phyloP scores from a whole-genome alignment of 164 flowering plant species.

The Stephania japonica region DNA sequence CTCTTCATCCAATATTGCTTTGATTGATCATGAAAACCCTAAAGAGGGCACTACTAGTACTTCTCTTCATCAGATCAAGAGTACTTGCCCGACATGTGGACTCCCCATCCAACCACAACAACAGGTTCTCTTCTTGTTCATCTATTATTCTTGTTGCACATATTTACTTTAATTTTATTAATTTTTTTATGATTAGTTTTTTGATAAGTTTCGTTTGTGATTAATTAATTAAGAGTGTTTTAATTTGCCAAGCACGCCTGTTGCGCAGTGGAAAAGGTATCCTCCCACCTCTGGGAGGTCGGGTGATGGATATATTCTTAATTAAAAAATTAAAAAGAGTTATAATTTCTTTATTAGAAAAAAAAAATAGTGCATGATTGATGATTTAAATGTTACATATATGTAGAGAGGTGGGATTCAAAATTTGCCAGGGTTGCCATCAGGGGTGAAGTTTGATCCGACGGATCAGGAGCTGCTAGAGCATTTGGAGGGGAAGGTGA shows the following conservation, averaged over 20 bases:
- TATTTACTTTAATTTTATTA: not conserved
- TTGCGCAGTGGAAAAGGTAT: too few relatives aligned
- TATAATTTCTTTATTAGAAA: too few relatives aligned
- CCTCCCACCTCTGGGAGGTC: too few relatives aligned
- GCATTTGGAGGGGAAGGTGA: slow-evolving; percentile 69
- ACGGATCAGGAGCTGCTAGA: slow-evolving; percentile 67
- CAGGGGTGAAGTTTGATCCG: slow-evolving; percentile 90
- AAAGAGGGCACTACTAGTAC: not conserved
- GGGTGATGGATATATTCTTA: too few relatives aligned
- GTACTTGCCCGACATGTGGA: slow-evolving; percentile 57
- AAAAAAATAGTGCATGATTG: too few relatives aligned
- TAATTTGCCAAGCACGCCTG: too few relatives aligned
- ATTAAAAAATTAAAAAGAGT: too few relatives aligned
- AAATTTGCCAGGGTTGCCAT: slow-evolving; percentile 76
- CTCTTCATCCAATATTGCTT: not conserved
- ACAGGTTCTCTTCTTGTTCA: slow-evolving; percentile 22
- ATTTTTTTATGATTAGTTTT: not conserved
- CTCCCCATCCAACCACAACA: slow-evolving; percentile 38
- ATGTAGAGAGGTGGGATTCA: slow-evolving; percentile 31
- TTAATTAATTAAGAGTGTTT: too few relatives aligned
- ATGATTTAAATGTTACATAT: not conserved
- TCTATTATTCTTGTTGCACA: not conserved
- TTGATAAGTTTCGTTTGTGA: slow-evolving; percentile 8
- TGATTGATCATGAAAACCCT: not conserved
- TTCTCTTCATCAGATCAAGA: slow-evolving; percentile 10